Evolutionary conservation across 192 early-diverging fungal genomes (phyloP).

Genomic region (Diversispora epigaea): DNA sequence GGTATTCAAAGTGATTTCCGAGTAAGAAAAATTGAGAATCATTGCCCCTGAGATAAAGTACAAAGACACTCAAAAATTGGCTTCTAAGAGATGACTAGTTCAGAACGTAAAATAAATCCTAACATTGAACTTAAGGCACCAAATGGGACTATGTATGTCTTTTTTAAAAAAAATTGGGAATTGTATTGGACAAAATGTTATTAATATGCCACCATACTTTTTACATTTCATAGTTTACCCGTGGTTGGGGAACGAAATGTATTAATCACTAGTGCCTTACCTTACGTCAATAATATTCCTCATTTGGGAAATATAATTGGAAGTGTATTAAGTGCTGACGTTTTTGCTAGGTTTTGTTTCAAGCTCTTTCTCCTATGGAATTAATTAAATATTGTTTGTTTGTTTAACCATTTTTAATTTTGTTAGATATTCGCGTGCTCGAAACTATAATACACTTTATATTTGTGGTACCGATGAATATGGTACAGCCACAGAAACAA

Average conservation of each 20-base stretch:
- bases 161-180: not conserved
- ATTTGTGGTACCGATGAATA: constrained; percentile 99
- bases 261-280: constrained; percentile 93
- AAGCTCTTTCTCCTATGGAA: not conserved
- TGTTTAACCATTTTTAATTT: not conserved
- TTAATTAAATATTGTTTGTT: not conserved
- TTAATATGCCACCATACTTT: not conserved
- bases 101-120: constrained; percentile 6
- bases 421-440: constrained; percentile 78
- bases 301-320: constrained; percentile 99
- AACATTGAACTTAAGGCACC: not conserved
- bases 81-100: no score
- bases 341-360: constrained; percentile 73
- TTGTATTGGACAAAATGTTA: not conserved
- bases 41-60: no score
- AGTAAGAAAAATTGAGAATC: no score
- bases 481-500: constrained; percentile 98
- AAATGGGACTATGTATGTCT: not conserved
- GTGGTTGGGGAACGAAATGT: constrained; percentile 77
- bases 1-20: no score
- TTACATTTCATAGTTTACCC: constrained; percentile 41
- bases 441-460: constrained; percentile 87
- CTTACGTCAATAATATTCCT: constrained; percentile 99
- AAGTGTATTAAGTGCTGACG: constrained; percentile 97
- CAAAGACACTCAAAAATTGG: no score